These are phyloP conservation scores for Phaffia rhodozyma DNA, from an alignment of 1,284 basidiomycete genomes.

Conservation along the genomic window DNA sequence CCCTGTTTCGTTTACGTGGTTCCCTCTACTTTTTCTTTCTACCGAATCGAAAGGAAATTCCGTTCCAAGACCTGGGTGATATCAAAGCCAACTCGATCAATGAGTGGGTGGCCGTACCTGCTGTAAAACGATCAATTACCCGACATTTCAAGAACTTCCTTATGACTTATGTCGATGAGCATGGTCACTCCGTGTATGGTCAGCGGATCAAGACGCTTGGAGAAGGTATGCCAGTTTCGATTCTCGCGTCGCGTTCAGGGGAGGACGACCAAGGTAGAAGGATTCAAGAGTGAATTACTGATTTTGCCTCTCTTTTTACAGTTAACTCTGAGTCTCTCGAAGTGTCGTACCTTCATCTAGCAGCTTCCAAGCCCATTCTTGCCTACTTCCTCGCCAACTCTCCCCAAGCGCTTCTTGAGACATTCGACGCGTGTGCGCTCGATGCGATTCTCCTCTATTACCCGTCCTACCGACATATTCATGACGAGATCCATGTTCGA, in stretches of 20 bases:
- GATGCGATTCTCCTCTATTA: constrained; percentile 91
- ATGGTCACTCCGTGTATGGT: constrained; percentile 85
- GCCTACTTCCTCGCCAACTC: constrained; percentile 96
- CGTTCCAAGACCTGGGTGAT: constrained; percentile 89
- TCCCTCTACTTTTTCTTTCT: neutral
- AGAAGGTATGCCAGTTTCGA: constrained; percentile 55
- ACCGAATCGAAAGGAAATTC: constrained; percentile 57
- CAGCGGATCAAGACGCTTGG: constrained; percentile 85
- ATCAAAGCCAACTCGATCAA: constrained; percentile 94
- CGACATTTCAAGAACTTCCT: constrained; percentile 91
- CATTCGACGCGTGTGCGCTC: constrained; percentile 92
- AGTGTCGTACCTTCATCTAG: constrained; percentile 86
- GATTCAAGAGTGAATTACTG: neutral
- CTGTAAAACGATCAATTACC: constrained; percentile 77
- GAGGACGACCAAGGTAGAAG: neutral
- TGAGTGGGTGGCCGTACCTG: constrained; percentile 90
- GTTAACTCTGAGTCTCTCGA: constrained; percentile 96
- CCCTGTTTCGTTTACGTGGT: constrained; percentile 2
- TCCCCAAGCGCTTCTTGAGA: constrained; percentile 78
- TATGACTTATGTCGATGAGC: constrained; percentile 87
- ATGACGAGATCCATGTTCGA: constrained; percentile 94
- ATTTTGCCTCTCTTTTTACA: constrained; percentile 30
- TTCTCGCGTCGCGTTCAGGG: neutral
- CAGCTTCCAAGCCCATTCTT: constrained; percentile 79
- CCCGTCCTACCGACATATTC: constrained; percentile 90